phyloP scores from a whole-genome alignment of 768 basidiomycete species.

The Phylloporus sp. region DNA sequence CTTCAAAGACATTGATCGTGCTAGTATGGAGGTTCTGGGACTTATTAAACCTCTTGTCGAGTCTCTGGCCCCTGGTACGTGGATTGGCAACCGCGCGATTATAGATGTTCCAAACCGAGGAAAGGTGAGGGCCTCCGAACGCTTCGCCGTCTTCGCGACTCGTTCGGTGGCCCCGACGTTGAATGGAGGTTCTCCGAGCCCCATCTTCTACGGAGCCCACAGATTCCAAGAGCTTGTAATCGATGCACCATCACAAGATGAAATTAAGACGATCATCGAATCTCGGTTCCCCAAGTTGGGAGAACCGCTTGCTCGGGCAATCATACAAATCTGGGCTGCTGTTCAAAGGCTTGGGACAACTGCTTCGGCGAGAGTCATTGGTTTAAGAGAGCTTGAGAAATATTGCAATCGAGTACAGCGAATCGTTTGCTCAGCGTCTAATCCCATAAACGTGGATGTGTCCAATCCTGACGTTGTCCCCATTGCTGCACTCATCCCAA shows the following conservation, averaged over 20 bases:
- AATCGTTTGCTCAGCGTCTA: constrained; percentile 50
- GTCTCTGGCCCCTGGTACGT: constrained; percentile 61
- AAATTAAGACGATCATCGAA: constrained; percentile 68
- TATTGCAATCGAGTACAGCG: constrained; percentile 72
- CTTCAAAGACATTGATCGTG: constrained; percentile 89
- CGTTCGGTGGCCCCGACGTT: constrained; percentile 56
- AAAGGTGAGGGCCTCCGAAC: constrained; percentile 66
- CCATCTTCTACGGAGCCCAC: constrained; percentile 81
- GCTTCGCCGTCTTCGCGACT: constrained; percentile 88
- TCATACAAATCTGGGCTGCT: constrained; percentile 69
- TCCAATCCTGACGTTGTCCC: constrained; percentile 24
- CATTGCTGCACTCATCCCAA: constrained; percentile 54
- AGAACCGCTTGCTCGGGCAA: constrained; percentile 40
- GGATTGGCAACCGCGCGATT: constrained; percentile 68
- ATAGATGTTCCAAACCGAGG: constrained; percentile 75
- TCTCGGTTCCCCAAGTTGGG: constrained; percentile 63
- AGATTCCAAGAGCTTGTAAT: constrained; percentile 75
- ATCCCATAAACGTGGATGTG: constrained; percentile 39
- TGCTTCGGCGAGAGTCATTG: constrained; percentile 56
- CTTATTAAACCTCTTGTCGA: constrained; percentile 82
- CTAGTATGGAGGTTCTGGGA: constrained; percentile 84
- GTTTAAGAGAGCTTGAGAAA: constrained; percentile 78
- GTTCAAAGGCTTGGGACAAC: constrained; percentile 50
- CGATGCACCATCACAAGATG: constrained; percentile 55
- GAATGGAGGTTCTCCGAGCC: constrained; percentile 45